These are phyloP conservation scores for Diaporthe helianthi DNA, from an alignment of 2,329 filamentous ascomycete genomes.

Conservation along the genomic window DNA sequence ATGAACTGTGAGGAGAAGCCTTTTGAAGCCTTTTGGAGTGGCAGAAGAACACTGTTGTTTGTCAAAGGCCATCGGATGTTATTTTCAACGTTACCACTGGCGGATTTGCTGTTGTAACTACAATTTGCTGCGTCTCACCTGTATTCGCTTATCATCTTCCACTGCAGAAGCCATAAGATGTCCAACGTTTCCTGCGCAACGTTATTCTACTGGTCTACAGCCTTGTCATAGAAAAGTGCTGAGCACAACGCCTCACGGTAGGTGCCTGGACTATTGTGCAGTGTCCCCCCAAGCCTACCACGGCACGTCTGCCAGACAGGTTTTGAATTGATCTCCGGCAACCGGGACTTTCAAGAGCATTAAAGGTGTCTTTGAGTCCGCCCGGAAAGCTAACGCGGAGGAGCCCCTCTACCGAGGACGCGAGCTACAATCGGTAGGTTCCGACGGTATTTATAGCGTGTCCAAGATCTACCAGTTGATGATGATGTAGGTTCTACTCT, in stretches of 20 bases:
- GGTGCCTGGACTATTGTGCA: background rate
- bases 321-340: no score
- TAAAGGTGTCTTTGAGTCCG: no score
- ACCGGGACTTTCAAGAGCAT: no score
- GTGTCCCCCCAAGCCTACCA: background rate
- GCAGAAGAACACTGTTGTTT: background rate
- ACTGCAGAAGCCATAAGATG: background rate
- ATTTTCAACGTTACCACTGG: background rate
- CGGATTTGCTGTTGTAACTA: background rate
- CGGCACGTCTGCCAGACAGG: background rate
- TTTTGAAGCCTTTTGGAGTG: background rate
- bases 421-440: conserved; percentile 35
- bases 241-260: background rate
- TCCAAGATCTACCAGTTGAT: conserved; percentile 44
- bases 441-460: conserved; percentile 45
- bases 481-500: conserved; percentile 40
- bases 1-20: background rate
- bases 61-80: background rate
- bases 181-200: background rate
- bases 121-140: no score
- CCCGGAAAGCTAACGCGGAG: no score
- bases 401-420: conserved; percentile 38
- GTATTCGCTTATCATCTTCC: background rate
- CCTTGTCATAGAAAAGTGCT: background rate
- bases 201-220: background rate